Percentiles rank a stretch among this genome's conserved stretches.
Conservation (phyloP, 768 basidiomycete genomes). For the Lentinula lateritia region DNA sequence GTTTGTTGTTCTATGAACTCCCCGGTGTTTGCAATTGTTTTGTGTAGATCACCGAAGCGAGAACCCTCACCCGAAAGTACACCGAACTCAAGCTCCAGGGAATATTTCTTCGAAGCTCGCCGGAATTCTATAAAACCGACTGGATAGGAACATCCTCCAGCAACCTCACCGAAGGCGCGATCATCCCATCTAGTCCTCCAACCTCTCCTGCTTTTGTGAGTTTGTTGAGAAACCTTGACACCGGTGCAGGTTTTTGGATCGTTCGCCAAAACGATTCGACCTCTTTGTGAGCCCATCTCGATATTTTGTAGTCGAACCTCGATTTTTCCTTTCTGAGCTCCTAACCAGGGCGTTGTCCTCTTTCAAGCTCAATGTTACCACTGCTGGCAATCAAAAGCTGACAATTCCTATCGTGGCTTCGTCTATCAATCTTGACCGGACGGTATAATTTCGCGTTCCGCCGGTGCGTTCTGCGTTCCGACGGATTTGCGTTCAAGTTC, state of each 20-base stretch:
- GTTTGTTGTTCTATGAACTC: not conserved
- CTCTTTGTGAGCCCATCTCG: constrained; percentile 35
- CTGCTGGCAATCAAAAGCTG: constrained; percentile 40
- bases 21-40: not conserved
- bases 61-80: constrained; percentile 62
- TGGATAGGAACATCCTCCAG: constrained; percentile 60
- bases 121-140: constrained; percentile 76
- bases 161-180: constrained; percentile 24
- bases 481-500: too few species aligned
- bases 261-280: constrained; percentile 63
- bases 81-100: constrained; percentile 75
- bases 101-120: constrained; percentile 73
- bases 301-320: not conserved
- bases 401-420: constrained; percentile 51
- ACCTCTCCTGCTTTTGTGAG: constrained; percentile 51
- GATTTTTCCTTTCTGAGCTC: not conserved
- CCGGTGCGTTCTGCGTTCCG: too few species aligned
- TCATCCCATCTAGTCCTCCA: constrained; percentile 13
- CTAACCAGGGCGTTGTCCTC: constrained; percentile 33
- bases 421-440: constrained; percentile 55
- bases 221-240: constrained; percentile 63
- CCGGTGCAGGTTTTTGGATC: constrained; percentile 61
- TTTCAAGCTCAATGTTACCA: constrained; percentile 60
- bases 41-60: constrained; percentile 53
- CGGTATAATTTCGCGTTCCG: too few species aligned